These are phyloP conservation scores for Vicia sativa DNA, from an alignment of 306 rosid genomes.

Conservation along the genomic window DNA sequence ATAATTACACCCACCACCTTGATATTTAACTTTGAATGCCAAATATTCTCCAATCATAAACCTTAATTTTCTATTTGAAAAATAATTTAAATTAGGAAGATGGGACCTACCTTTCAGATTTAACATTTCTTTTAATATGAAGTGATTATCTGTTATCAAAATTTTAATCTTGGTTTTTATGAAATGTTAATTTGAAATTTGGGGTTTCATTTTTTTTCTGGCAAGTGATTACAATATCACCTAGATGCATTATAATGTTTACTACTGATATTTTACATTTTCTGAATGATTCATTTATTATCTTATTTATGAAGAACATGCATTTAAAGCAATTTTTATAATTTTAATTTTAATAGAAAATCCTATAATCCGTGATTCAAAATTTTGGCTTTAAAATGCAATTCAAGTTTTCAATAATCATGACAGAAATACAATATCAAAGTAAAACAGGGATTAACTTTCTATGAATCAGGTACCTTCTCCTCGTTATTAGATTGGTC, in stretches of 20 bases:
- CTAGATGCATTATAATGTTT: slow-evolving; percentile 21
- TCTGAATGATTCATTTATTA: slow-evolving; percentile 11
- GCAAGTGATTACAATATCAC: background rate
- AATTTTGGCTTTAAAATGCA: slow-evolving; percentile 15
- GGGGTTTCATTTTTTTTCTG: slow-evolving; percentile 6
- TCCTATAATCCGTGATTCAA: slow-evolving; percentile 11
- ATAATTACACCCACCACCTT: slow-evolving; percentile 14
- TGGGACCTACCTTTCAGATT: slow-evolving; percentile 13
- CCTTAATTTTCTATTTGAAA: slow-evolving; percentile 7
- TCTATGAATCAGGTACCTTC: slow-evolving; percentile 57
- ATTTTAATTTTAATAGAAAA: slow-evolving; percentile 24
- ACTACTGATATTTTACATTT: slow-evolving; percentile 3
- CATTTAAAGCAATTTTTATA: slow-evolving; percentile 24
- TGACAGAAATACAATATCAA: slow-evolving; percentile 29
- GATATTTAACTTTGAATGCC: slow-evolving; percentile 24
- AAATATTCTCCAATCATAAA: slow-evolving; percentile 28
- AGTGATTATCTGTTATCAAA: background rate
- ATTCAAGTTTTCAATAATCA: slow-evolving; percentile 14
- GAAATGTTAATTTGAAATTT: slow-evolving; percentile 12
- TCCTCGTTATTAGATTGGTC: slow-evolving; percentile 89
- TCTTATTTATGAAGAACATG: background rate
- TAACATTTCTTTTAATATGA: slow-evolving; percentile 1
- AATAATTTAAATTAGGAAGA: background rate
- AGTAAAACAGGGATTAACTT: slow-evolving; percentile 26
- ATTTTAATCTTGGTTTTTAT: slow-evolving; percentile 15